Evolutionary conservation across 768 basidiomycete genomes (phyloP), one percentile per base, ranked within the genome.

Genomic region (Amanita muscaria): DNA sequence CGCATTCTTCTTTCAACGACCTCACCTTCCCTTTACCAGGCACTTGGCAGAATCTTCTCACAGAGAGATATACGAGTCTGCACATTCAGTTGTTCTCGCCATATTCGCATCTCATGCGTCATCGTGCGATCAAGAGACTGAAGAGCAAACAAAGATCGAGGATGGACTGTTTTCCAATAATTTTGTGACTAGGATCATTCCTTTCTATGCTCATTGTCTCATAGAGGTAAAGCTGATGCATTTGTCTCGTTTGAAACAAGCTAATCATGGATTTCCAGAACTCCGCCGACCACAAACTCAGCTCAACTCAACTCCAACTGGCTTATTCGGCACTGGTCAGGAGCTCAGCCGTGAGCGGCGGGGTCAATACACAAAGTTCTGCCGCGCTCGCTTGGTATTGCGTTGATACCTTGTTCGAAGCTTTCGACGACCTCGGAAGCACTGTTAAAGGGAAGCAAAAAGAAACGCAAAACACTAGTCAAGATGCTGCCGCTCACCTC

Each of bases 11-110:
- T 8, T 29, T 29, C 15, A 12, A 21, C 4, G 2, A 14, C 15
- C 16, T 19, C 21, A 18, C 22, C 30, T 18, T 33, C 22, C 10
- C 12, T 42, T 16, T 21, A 34, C 32, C 52, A 88, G 87, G 14
- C 74, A 83, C 56, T 67, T 89, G 22, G 69, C 65, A 42, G 72
- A 80, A 46, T 52, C 77, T 12, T 58, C 64, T 4, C 68, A 86
- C 51, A 77, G 83, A 25, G 84, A 90, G 51, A 78, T 78, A n/a
- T 92, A 79, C 53, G 89, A 93, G 59, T 83, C 87, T 0, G 79
- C 88, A 1, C 90, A 92, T 58, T 91, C 89, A 7, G 85, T 87
- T 21, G 64, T 92, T 27, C 66, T 93, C 11, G 72, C 88, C 3
- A 68, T 88, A 31, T 82, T 89, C 55, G 73, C 83, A 8, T 69